Percentiles rank a stretch among this genome's conserved stretches.
Evolutionary conservation across 352 stramenopile genomes (phyloP).

Genomic region (Aphanomyces astaci): DNA sequence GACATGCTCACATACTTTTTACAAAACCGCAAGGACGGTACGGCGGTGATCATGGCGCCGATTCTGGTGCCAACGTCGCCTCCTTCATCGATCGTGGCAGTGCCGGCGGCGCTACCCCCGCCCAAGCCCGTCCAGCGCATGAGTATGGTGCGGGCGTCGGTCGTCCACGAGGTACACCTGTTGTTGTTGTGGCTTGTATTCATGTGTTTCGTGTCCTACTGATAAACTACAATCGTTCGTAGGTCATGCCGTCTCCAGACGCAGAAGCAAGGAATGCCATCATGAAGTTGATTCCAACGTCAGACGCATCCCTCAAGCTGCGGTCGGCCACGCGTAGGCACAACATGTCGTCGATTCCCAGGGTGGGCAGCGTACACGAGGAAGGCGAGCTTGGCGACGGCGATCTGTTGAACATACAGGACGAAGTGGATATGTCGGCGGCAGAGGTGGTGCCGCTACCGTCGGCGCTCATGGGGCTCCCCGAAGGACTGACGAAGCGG

Average conservation of each 20-base stretch:
- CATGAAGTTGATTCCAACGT: constrained; percentile 7
- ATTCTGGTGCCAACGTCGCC: neutral
- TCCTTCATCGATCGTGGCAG: neutral
- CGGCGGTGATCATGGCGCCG: constrained; percentile 6
- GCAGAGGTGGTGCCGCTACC: constrained; percentile 24
- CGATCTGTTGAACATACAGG: constrained; percentile 35
- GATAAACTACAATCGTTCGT: too few species aligned
- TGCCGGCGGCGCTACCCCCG: neutral
- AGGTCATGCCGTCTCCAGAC: neutral
- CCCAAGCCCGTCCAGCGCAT: neutral
- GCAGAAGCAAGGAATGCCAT: neutral
- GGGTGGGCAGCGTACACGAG: constrained; percentile 29
- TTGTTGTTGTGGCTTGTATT: neutral
- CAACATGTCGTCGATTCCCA: neutral
- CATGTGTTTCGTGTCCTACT: too few species aligned
- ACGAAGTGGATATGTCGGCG: constrained; percentile 25
- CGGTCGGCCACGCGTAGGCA: neutral
- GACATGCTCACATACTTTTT: constrained; percentile 84
- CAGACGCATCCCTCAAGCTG: neutral
- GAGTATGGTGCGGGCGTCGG: neutral
- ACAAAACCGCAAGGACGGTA: constrained; percentile 8
- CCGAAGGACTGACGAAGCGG: constrained; percentile 53
- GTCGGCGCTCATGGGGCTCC: constrained; percentile 70
- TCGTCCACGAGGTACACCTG: neutral
- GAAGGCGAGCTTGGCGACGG: too few species aligned